Conservation (phyloP, 495 filamentous ascomycete species). For the Neurospora sp. region DNA sequence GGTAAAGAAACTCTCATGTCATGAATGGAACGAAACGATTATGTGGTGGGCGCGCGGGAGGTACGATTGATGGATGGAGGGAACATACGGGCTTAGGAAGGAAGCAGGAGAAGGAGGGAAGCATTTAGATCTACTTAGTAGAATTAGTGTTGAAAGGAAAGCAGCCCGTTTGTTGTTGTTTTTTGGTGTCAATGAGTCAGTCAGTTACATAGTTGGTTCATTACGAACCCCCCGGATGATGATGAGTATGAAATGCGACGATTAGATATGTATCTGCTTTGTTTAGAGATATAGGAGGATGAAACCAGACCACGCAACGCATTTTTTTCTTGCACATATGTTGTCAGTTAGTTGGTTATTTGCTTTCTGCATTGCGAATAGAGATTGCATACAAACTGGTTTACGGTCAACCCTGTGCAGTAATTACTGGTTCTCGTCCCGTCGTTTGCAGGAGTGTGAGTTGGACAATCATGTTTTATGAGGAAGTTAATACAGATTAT, state of each 20-base stretch:
- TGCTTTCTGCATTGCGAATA: neutral
- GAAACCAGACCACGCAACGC: neutral
- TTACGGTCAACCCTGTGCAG: neutral
- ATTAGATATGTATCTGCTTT: neutral
- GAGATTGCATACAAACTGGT: neutral
- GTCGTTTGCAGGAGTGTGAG: neutral
- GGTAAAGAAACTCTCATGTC: neutral
- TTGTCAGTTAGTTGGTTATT: neutral
- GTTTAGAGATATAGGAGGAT: neutral
- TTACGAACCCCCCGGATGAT: neutral
- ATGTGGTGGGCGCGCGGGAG: neutral
- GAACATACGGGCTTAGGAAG: neutral
- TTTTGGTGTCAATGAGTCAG: neutral
- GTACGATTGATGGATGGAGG: neutral
- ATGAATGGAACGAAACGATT: constrained; percentile 1
- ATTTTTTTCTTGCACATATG: neutral
- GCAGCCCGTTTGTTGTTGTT: neutral
- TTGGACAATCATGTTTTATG: neutral
- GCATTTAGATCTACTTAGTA: neutral
- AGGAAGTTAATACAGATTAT: neutral
- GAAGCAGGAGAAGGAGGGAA: neutral
- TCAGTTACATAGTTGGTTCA: neutral
- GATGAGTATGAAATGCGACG: neutral
- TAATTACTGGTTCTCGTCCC: neutral
- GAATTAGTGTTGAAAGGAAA: neutral